Evolutionary conservation across 371 early-diverging fungal genomes (phyloP).

Genomic region (Thermomucor indicae-seudaticae): DNA sequence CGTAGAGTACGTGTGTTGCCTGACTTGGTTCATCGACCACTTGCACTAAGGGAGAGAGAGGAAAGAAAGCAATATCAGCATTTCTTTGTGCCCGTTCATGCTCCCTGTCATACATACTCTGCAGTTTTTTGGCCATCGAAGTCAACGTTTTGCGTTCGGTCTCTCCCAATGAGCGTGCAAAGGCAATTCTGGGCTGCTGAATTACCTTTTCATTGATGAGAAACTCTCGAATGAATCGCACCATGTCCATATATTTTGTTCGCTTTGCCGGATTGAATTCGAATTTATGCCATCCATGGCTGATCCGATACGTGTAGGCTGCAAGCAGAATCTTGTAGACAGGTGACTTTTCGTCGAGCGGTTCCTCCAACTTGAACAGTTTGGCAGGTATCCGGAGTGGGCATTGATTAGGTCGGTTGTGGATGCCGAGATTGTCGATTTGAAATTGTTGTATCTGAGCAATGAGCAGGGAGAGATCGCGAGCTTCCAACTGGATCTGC

Average conservation of each 20-base stretch:
- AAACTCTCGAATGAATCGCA: conserved; percentile 37
- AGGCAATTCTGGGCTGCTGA: conserved; percentile 42
- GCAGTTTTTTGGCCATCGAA: conserved; percentile 35
- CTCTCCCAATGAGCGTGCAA: conserved; percentile 39
- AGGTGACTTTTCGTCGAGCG: conserved; percentile 24
- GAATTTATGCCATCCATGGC: conserved; percentile 48
- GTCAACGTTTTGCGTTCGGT: conserved; percentile 37
- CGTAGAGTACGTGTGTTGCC: conserved; percentile 67
- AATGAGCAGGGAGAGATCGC: conserved; percentile 52
- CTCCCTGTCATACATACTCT: conserved; percentile 30
- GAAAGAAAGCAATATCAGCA: neutral
- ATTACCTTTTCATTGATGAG: conserved; percentile 33
- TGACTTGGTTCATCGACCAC: conserved; percentile 30
- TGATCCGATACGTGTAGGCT: conserved; percentile 50
- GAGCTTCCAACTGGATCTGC: conserved; percentile 35
- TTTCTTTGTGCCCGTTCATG: neutral
- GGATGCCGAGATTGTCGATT: conserved; percentile 53
- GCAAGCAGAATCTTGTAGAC: conserved; percentile 48
- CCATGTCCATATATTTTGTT: conserved; percentile 40
- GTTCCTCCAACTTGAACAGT: conserved; percentile 41
- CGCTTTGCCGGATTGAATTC: conserved; percentile 47
- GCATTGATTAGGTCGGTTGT: conserved; percentile 18
- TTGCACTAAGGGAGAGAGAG: conserved; percentile 23
- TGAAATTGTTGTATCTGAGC: conserved; percentile 64
- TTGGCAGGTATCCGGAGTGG: conserved; percentile 58